These are phyloP conservation scores for Fomitiporia mediterranea DNA, from an alignment of 1,284 basidiomycete genomes.

Conservation along the genomic window DNA sequence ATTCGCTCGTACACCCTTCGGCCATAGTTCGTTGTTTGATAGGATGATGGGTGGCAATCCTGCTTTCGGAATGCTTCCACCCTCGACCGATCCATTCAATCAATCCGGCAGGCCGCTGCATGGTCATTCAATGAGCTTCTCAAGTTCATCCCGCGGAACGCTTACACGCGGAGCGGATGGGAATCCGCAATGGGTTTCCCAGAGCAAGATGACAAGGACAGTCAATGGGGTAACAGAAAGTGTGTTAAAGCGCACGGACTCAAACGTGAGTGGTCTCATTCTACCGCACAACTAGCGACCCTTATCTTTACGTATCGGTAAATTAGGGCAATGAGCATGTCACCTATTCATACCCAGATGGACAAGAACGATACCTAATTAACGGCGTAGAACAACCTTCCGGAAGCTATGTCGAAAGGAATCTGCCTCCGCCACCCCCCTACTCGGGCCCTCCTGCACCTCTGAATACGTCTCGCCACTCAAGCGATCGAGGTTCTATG, in stretches of 20 bases:
- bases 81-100: not conserved
- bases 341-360: constrained; percentile 58
- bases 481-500: not conserved
- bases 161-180: constrained; percentile 20
- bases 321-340: constrained; percentile 68
- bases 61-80: constrained; percentile 8
- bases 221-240: constrained; percentile 64
- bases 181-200: constrained; percentile 42
- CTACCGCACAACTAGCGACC: not conserved
- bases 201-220: constrained; percentile 48
- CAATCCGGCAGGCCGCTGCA: not conserved
- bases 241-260: constrained; percentile 52
- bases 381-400: constrained; percentile 63
- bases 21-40: constrained; percentile 5
- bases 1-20: constrained; percentile 13
- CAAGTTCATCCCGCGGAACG: constrained; percentile 7
- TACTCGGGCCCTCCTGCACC: constrained; percentile 11
- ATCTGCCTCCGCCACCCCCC: constrained; percentile 18
- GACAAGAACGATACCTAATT: constrained; percentile 55
- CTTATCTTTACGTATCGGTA: not conserved
- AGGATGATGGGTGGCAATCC: constrained; percentile 6
- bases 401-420: constrained; percentile 3
- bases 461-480: not conserved
- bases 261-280: constrained; percentile 37
- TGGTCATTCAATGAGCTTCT: constrained; percentile 9